Percentiles rank a stretch among this genome's conserved stretches.
phyloP scores from a whole-genome alignment of 371 early-diverging fungal genomes.

The Mucor lusitanicus region DNA sequence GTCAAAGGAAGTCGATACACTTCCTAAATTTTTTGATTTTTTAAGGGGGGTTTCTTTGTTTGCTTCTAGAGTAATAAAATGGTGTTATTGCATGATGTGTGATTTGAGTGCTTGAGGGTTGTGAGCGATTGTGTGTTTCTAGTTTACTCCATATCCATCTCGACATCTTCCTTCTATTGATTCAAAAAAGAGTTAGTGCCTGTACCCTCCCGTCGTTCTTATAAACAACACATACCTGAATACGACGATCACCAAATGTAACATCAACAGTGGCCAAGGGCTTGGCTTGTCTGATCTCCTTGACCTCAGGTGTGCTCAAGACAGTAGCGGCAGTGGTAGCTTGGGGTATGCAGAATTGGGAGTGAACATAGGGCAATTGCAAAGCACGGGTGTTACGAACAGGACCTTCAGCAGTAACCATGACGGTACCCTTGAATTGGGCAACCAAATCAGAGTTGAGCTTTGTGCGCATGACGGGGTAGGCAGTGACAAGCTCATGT shows the following conservation, averaged over 20 bases:
- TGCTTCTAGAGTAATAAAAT: neutral
- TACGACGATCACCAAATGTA: conserved; percentile 40
- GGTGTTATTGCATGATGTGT: neutral
- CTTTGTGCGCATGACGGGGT: conserved; percentile 72
- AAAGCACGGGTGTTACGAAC: conserved; percentile 67
- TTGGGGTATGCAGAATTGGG: conserved; percentile 61
- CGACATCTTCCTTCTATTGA: conserved; percentile 33
- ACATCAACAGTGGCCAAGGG: conserved; percentile 25
- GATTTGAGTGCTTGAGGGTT: neutral
- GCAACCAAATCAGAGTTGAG: conserved; percentile 68
- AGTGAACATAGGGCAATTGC: conserved; percentile 73
- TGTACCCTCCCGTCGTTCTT: neutral
- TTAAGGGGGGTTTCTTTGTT: neutral
- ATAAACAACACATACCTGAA: conserved; percentile 20
- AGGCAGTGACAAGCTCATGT: conserved; percentile 75
- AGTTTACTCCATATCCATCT: conserved; percentile 36
- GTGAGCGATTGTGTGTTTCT: neutral
- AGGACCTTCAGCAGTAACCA: conserved; percentile 76
- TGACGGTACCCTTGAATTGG: conserved; percentile 87
- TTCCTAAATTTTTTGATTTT: neutral
- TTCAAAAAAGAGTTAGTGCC: neutral
- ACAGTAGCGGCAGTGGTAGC: conserved; percentile 44
- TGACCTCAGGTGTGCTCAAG: conserved; percentile 42
- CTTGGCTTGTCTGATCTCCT: conserved; percentile 38
- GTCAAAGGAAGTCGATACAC: neutral